phyloP scores from a whole-genome alignment of 176 grass and related monocot species.

The Miscanthus lutarioriparius region DNA sequence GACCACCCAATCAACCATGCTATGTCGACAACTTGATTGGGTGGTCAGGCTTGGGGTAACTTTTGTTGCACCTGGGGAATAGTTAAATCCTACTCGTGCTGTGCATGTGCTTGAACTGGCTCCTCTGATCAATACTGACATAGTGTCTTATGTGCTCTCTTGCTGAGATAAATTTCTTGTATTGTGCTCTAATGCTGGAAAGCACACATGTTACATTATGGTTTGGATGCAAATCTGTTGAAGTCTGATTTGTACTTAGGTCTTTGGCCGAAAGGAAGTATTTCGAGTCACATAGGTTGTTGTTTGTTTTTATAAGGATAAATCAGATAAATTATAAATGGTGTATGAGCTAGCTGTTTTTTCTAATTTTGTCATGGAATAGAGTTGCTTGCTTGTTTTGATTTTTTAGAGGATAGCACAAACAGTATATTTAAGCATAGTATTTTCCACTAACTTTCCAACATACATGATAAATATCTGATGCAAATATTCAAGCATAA shows the following conservation, averaged over 20 bases:
- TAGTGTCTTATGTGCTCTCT: background rate
- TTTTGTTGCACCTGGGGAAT: conserved; percentile 18
- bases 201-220: background rate
- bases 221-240: background rate
- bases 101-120: background rate
- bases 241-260: background rate
- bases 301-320: background rate
- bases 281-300: background rate
- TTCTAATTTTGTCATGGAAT: background rate
- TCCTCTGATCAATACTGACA: background rate
- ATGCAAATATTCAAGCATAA: conserved; percentile 2
- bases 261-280: background rate
- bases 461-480: background rate
- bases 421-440: background rate
- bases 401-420: background rate
- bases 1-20: background rate
- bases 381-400: background rate
- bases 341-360: background rate
- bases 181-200: background rate
- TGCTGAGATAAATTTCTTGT: conserved; percentile 1
- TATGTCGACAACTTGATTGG: background rate
- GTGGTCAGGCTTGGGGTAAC: background rate
- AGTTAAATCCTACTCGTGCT: background rate
- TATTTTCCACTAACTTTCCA: background rate
- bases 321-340: background rate